A percentile compares a stretch with the other conserved stretches of the same genome.
Conservation (phyloP, 176 grass and related monocot species). For the Cymbopogon citratus region DNA sequence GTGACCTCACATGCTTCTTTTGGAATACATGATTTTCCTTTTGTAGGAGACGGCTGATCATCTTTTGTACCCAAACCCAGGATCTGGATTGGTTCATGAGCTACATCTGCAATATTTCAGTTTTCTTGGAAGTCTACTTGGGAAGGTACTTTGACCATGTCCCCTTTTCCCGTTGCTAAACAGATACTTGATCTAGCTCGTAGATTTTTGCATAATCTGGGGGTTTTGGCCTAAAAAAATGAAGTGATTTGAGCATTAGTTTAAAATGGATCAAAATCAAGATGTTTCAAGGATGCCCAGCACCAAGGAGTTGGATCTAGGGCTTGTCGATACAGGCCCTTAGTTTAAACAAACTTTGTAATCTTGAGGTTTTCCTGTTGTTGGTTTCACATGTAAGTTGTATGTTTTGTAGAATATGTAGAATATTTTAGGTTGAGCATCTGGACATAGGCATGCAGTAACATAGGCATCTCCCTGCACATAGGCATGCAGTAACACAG, state of each 20-base stretch:
- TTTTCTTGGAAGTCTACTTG: slow-evolving; percentile 95
- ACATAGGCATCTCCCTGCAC: not conserved
- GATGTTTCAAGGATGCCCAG: not conserved
- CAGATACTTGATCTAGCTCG: not conserved
- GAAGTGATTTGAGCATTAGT: not conserved
- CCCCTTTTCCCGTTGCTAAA: not conserved
- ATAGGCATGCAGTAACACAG: not conserved
- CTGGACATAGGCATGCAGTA: too few relatives aligned
- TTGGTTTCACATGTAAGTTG: not conserved
- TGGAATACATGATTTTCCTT: slow-evolving; percentile 3
- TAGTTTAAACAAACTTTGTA: not conserved
- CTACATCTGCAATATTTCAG: slow-evolving; percentile 86
- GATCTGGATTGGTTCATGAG: slow-evolving; percentile 92
- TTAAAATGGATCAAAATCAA: not conserved
- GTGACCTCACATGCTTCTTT: not conserved
- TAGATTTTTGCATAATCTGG: not conserved
- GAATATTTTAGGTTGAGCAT: not conserved
- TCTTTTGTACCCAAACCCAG: slow-evolving; percentile 94
- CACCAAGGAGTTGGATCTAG: not conserved
- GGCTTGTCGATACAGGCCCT: not conserved
- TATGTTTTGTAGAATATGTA: not conserved
- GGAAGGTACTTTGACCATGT: slow-evolving; percentile 60
- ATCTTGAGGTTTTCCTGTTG: not conserved
- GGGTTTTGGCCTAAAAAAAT: not conserved
- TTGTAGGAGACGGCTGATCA: slow-evolving; percentile 84